Conservation (phyloP, 1,139 yeast species). For the Hyphopichia wangnamkhiaoensis region DNA sequence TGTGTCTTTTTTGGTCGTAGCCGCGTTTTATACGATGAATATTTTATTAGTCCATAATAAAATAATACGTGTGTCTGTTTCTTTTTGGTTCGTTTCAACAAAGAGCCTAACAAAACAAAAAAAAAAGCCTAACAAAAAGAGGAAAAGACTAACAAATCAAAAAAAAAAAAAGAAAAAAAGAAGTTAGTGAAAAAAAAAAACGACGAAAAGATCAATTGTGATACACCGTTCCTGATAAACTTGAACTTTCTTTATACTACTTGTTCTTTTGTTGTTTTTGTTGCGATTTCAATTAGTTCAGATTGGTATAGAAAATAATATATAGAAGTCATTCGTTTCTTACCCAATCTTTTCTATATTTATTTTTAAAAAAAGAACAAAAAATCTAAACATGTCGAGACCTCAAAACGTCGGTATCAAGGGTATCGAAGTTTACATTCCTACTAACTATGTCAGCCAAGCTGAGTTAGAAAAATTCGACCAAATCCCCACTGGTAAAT, state of each 20-base stretch:
- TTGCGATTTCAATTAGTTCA: no score
- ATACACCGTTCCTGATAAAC: not conserved
- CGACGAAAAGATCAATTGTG: not conserved
- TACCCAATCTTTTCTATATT: not conserved
- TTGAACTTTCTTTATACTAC: not conserved
- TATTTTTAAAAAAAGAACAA: not conserved
- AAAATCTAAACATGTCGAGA: not conserved
- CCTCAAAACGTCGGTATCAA: conserved; percentile 83
- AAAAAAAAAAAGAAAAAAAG: no score
- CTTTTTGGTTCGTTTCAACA: no score
- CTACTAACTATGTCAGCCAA: conserved; percentile 83
- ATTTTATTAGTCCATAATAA: no score
- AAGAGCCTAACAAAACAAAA: not conserved
- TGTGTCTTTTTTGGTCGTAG: no score
- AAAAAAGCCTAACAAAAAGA: not conserved
- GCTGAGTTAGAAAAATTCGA: conserved; percentile 82
- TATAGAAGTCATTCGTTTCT: no score
- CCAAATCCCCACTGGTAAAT: conserved; percentile 89
- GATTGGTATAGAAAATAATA: no score
- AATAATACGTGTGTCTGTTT: no score
- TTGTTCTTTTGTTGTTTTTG: not conserved
- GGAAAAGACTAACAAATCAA: not conserved
- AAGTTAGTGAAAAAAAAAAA: not conserved
- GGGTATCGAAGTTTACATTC: conserved; percentile 91
- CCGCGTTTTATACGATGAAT: no score